These are phyloP conservation scores for Lyophyllum decastes DNA, from an alignment of 768 basidiomycete genomes.

Conservation along the genomic window DNA sequence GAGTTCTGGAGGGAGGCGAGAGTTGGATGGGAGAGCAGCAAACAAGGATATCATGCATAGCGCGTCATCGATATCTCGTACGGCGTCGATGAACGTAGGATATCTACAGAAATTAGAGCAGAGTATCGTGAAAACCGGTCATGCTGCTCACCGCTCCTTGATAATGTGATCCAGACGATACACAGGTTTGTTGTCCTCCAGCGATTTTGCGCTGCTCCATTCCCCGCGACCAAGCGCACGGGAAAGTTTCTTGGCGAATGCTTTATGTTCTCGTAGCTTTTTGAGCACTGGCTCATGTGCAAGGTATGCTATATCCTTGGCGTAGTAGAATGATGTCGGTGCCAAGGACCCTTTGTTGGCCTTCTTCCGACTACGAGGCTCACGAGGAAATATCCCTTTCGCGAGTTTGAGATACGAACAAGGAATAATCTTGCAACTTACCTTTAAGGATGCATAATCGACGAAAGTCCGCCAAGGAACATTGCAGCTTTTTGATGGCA, in stretches of 20 bases:
- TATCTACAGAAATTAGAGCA: constrained; percentile 56
- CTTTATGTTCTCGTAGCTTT: constrained; percentile 95
- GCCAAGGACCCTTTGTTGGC: constrained; percentile 98
- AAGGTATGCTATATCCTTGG: constrained; percentile 97
- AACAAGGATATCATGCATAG: constrained; percentile 95
- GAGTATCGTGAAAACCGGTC: not conserved
- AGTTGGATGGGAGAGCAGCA: constrained; percentile 85
- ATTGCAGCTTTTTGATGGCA: constrained; percentile 94
- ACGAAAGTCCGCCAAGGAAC: constrained; percentile 95
- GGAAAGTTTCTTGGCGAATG: constrained; percentile 95
- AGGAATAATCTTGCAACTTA: constrained; percentile 31
- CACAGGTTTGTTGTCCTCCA: constrained; percentile 91
- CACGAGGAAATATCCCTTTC: constrained; percentile 94
- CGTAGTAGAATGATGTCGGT: constrained; percentile 96
- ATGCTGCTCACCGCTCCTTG: constrained; percentile 80
- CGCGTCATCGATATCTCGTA: constrained; percentile 96
- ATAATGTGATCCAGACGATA: constrained; percentile 95
- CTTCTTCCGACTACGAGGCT: constrained; percentile 86
- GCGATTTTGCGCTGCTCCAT: constrained; percentile 91
- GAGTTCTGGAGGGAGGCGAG: constrained; percentile 77
- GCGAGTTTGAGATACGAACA: constrained; percentile 8
- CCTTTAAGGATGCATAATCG: constrained; percentile 97
- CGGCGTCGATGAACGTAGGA: constrained; percentile 93
- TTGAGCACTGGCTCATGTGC: constrained; percentile 94
- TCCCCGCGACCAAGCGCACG: constrained; percentile 91